Evolutionary conservation across 257 asterid species (phyloP).

Genomic region (Scutellaria galericulata): DNA sequence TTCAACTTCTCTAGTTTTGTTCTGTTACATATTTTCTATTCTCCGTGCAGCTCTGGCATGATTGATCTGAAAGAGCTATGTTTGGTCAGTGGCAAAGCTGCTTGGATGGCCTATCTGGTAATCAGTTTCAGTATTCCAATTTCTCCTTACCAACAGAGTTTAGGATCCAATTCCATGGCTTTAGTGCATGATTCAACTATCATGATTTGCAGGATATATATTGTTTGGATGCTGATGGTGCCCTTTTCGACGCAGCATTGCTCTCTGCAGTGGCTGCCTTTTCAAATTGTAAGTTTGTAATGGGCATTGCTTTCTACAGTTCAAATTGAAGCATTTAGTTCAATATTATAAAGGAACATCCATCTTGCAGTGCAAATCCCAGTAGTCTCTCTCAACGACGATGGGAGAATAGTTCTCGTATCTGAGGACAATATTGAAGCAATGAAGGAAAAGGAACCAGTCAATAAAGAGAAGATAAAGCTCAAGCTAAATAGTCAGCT

Average conservation of each 20-base stretch:
- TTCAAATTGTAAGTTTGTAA: constrained; percentile 69
- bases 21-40: constrained; percentile 29
- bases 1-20: not conserved
- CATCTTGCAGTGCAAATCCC: constrained; percentile 83
- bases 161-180: constrained; percentile 9
- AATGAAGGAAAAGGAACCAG: constrained; percentile 62
- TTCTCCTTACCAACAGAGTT: not conserved
- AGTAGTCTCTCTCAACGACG: constrained; percentile 74
- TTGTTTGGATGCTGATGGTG: constrained; percentile 97
- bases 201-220: constrained; percentile 75
- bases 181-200: constrained; percentile 21
- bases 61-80: constrained; percentile 79
- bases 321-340: constrained; percentile 2
- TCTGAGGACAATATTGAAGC: constrained; percentile 58
- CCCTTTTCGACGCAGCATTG: constrained; percentile 93
- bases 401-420: constrained; percentile 77
- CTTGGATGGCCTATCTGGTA: constrained; percentile 99
- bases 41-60: constrained; percentile 80
- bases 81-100: constrained; percentile 89
- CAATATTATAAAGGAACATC: constrained; percentile 19
- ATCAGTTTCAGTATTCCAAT: constrained; percentile 22
- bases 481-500: constrained; percentile 60
- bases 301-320: not conserved
- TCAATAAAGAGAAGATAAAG: constrained; percentile 78
- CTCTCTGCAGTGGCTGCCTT: constrained; percentile 94